Conservation (phyloP, 257 asterid species). For the Solanum bulbocastanum region DNA sequence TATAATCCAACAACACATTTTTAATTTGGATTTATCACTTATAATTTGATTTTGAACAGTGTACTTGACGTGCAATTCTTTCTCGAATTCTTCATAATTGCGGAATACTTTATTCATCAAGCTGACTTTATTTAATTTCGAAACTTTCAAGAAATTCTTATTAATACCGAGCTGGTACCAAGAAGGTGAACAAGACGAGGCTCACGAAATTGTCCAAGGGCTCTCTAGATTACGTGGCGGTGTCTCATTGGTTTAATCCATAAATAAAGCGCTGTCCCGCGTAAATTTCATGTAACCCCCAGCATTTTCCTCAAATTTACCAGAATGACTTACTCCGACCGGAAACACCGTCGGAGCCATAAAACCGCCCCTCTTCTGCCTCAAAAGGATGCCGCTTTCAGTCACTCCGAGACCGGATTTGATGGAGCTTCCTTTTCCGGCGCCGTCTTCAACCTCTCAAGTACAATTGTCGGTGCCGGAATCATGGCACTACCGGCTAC, state of each 20-base stretch:
- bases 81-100: no score
- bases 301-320: neutral
- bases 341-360: constrained; percentile 64
- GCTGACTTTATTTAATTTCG: neutral
- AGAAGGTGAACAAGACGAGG: neutral
- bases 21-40: neutral
- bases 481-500: constrained; percentile 91
- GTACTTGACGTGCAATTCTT: neutral
- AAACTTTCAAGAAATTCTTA: neutral
- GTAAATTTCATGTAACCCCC: neutral
- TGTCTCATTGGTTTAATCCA: neutral
- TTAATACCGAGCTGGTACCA: neutral
- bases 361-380: constrained; percentile 52
- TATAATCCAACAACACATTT: neutral
- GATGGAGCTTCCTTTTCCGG: constrained; percentile 64
- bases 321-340: constrained; percentile 42
- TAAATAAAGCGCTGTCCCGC: constrained; percentile 4
- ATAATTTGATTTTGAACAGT: neutral
- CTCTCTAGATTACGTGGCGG: neutral
- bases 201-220: neutral
- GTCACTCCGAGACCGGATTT: constrained; percentile 21
- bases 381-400: constrained; percentile 13
- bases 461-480: constrained; percentile 82
- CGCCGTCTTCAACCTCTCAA: constrained; percentile 78
- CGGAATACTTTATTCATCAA: neutral